Percentiles rank a stretch among this genome's conserved stretches.
Evolutionary conservation across 331 rosid genomes (phyloP).

Genomic region (Pyrus hybrid): DNA sequence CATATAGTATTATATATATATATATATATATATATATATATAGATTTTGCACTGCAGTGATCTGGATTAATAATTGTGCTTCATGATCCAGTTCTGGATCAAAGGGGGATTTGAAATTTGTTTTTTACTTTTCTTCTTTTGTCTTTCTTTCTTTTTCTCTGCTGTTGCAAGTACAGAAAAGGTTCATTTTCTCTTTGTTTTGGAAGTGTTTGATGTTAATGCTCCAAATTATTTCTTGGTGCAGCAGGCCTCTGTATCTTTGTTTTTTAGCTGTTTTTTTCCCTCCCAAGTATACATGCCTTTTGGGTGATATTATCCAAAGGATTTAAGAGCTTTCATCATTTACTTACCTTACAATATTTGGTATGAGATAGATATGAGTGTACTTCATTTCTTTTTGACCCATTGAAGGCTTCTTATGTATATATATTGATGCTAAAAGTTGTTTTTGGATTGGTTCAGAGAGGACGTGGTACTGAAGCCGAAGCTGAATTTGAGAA

Average conservation of each 20-base stretch:
- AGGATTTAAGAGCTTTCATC: not conserved
- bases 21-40: not conserved
- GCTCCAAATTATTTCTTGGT: not conserved
- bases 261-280: not conserved
- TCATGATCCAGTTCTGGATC: not conserved
- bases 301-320: not conserved
- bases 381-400: not conserved
- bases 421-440: slow-evolving; percentile 1
- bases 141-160: not conserved
- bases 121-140: not conserved
- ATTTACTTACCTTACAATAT: not conserved
- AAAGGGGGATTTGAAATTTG: not conserved
- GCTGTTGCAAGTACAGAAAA: not conserved
- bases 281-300: not conserved
- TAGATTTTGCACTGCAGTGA: not conserved
- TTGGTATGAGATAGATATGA: not conserved
- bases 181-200: not conserved
- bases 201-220: not conserved
- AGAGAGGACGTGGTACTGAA: slow-evolving; percentile 85
- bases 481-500: slow-evolving; percentile 85
- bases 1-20: not conserved
- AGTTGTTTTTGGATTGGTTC: slow-evolving; percentile 20
- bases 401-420: not conserved
- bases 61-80: not conserved
- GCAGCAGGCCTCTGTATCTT: not conserved